Percentiles rank a stretch among this genome's conserved stretches.
These are phyloP conservation scores for Stachybotrys chlorohalonatus DNA, from an alignment of 2,329 filamentous ascomycete species.

Conservation along the genomic window DNA sequence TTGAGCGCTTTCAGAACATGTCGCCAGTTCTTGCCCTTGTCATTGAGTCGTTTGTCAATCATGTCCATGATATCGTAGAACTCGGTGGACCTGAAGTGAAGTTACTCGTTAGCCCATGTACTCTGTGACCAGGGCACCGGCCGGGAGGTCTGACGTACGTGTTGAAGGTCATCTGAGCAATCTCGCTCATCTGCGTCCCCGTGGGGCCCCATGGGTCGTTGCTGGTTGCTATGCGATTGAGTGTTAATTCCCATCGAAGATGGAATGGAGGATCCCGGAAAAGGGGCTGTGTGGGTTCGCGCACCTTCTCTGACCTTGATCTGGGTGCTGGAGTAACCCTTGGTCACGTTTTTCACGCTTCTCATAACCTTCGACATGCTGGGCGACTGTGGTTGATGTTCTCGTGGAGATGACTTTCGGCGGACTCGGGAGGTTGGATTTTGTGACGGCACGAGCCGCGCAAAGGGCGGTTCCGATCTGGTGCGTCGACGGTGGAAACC, in stretches of 20 bases:
- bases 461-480: not conserved
- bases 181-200: slow-evolving; percentile 97
- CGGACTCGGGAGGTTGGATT: not conserved
- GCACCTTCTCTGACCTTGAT: slow-evolving; percentile 97
- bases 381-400: slow-evolving; percentile 14
- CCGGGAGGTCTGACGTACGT: slow-evolving; percentile 52
- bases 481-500: not conserved
- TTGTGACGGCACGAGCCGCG: not conserved
- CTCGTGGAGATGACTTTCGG: not conserved
- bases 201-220: slow-evolving; percentile 98
- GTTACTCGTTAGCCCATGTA: not conserved
- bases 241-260: slow-evolving; percentile 8
- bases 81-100: slow-evolving; percentile 64
- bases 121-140: not conserved
- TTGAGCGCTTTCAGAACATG: slow-evolving; percentile 97
- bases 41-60: slow-evolving; percentile 95
- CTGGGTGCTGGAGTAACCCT: slow-evolving; percentile 93
- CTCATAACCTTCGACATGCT: slow-evolving; percentile 94
- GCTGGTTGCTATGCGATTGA: slow-evolving; percentile 66
- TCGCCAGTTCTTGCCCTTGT: slow-evolving; percentile 99
- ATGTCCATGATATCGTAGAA: slow-evolving; percentile 99
- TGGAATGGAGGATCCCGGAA: not conserved
- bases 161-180: slow-evolving; percentile 95
- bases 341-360: slow-evolving; percentile 98
- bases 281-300: slow-evolving; percentile 14